Evolutionary conservation across 495 filamentous ascomycete genomes (phyloP), one percentile per base, ranked within the genome.

Genomic region (Annulohypoxylon bovei): DNA sequence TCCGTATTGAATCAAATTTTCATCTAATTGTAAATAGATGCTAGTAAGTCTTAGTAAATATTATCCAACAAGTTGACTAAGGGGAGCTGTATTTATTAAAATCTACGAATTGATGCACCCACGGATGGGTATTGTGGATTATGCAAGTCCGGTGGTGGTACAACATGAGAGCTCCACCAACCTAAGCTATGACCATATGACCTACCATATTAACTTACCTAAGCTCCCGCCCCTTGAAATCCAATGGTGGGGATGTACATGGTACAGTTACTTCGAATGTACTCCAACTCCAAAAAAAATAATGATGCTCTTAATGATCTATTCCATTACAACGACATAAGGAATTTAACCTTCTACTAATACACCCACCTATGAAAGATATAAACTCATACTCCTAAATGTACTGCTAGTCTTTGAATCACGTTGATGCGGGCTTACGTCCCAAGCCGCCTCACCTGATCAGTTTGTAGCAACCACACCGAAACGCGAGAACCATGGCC

Each of bases 391-490:
- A 58, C 50, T 54, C 32, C 71, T 73, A 69, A 28, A 66, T 70
- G 71, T 23, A 14, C 33, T 58, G 23, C 56, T 70, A 71, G 49
- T 5, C 25, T 64, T 35, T 27, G 47, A 70, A 28, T 61, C 49
- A 58, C 57, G 39, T 69, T 66, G 73, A 71, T 59, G 75, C 71
- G 73, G 75, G 70, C 75, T 63, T 68, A 73, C 70, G 75, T 75
- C 70, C 72, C 49, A 80, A 77, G 76, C 80, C 42, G 86, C 88
- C 64, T 86, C 86, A 60, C 84, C 95, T 53, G 92, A 97, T 81
- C 91, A 93, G 39, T 54, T 32, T 46, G 18, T 46, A 28, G 18
- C 42, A 16, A 8, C 30, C 61, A 22, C 56, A 53, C 49, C 47
- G 27, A 53, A n/a, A 54, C 58, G 30, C 68, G 27, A 49, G 30